These are phyloP conservation scores for Dothidotthia symphoricarpi DNA, from an alignment of 2,329 filamentous ascomycete species.

Conservation along the genomic window DNA sequence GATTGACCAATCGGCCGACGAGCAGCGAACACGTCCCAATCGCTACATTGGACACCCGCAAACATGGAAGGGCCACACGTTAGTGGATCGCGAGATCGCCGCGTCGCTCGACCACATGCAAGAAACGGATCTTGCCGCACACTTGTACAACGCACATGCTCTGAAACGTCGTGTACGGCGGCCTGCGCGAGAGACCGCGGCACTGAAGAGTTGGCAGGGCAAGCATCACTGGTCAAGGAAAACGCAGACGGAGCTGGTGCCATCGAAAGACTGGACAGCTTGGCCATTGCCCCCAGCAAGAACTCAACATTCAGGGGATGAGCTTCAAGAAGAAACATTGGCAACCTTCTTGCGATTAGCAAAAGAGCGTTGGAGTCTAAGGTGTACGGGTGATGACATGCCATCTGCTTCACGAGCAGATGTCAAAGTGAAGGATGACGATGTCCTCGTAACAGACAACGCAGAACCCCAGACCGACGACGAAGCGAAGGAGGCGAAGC, in stretches of 20 bases:
- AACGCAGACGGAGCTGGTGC: conserved; percentile 41
- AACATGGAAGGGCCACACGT: conserved; percentile 66
- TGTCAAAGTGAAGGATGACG: conserved; percentile 9
- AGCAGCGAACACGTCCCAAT: conserved; percentile 54
- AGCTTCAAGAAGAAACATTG: conserved; percentile 68
- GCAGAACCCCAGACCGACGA: conserved; percentile 3
- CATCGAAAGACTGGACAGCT: conserved; percentile 69
- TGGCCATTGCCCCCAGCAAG: conserved; percentile 69
- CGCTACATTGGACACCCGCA: conserved; percentile 66
- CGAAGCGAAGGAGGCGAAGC: conserved; percentile 1
- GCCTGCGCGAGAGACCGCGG: conserved; percentile 12
- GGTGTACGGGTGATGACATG: conserved; percentile 11
- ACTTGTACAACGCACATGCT: conserved; percentile 75
- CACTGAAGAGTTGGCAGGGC: conserved; percentile 37
- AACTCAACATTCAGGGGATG: conserved; percentile 54
- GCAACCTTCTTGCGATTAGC: conserved; percentile 66
- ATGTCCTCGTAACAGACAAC: background rate
- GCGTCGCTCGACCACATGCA: conserved; percentile 62
- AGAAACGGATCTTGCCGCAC: conserved; percentile 67
- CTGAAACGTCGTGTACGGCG: conserved; percentile 56
- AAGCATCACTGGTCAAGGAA: conserved; percentile 43
- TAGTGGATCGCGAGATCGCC: conserved; percentile 61
- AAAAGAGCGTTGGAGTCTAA: conserved; percentile 58
- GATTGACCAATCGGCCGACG: conserved; percentile 10
- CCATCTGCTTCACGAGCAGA: conserved; percentile 2